Base-by-base conservation (phyloP, 1,284 basidiomycete genomes). In the Sphaerobolus stellatus region DNA sequence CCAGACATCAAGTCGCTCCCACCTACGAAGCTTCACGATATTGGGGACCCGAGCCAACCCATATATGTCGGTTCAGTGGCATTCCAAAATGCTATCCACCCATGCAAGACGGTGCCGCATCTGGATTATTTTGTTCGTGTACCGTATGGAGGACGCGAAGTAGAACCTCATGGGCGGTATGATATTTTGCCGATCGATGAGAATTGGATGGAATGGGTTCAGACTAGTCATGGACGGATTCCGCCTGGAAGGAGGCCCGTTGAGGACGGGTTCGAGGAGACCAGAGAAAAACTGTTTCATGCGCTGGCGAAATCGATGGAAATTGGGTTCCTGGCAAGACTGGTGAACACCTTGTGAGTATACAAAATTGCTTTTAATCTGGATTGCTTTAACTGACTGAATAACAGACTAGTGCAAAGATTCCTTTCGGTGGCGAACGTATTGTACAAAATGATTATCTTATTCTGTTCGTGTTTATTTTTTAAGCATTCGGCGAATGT, bases 11-110 rank as follows among this genome's bases (percentile, higher is more conserved):
- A 48, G 70, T 2, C 71, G 76, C 58, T 66, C 76, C 46, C 81
- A 78, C 25, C 67, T 54, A 4, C 76, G 83, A 2, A 76, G 78
- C 9, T 79, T 74, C 30, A 49, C 34, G 53, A 54, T 40, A 61
- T 62, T 66, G 50, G 86, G 89, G 63, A 65, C 71, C 3, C 80
- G 84, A 63, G 79, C 80, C 8, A 52, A 44, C 18, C 78, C 75
- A 64, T 90, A 58, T 91, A 77, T 71, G 60, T 91, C 31, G 89
- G 88, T 24, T 88, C 85, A 11, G 88, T 86, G 16, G 70, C 90
- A 45, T 75, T 88, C 62, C 72, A 75, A 44, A 74, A 74, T 59
- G 80, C 83, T 0, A 85, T 90, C 2, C 88, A 91, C 59, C 88
- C 88, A 7, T 90, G 89, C 78, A 91, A 91, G 73, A 80, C 90